Evolutionary conservation across 2,329 filamentous ascomycete genomes (phyloP).

Genomic region (Penicillium hordei): DNA sequence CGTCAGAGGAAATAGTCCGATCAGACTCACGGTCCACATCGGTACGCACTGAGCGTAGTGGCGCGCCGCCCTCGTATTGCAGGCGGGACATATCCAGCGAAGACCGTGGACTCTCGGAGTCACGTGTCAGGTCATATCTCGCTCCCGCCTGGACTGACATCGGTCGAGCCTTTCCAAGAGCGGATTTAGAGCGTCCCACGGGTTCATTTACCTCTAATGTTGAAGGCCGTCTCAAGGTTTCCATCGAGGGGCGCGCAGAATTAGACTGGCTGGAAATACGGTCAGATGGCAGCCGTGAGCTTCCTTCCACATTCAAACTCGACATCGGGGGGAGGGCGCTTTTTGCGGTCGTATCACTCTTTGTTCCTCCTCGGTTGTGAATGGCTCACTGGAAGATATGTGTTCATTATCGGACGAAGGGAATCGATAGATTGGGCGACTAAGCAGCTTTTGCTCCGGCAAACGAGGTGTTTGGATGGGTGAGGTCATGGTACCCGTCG

Average conservation of each 20-base stretch:
- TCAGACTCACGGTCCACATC: conserved; percentile 38
- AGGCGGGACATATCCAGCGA: conserved; percentile 36
- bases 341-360: conserved; percentile 16
- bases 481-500: conserved; percentile 78
- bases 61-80: conserved; percentile 39
- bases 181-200: conserved; percentile 60
- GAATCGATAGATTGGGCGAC: conserved; percentile 55
- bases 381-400: conserved; percentile 52
- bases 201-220: conserved; percentile 61
- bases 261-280: conserved; percentile 55
- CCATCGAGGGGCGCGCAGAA: conserved; percentile 67
- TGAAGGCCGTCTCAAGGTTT: conserved; percentile 63
- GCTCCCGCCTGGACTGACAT: conserved; percentile 80
- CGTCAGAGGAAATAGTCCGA: conserved; percentile 68
- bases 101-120: conserved; percentile 62
- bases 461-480: conserved; percentile 46
- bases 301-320: conserved; percentile 46
- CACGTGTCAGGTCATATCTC: conserved; percentile 77
- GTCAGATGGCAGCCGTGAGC: conserved; percentile 52
- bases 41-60: conserved; percentile 35
- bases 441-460: conserved; percentile 30
- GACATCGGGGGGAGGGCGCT: conserved; percentile 34
- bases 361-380: conserved; percentile 32
- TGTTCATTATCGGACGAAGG: conserved; percentile 46
- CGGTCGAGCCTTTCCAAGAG: conserved; percentile 69